Evolutionary conservation across 1,139 yeast genomes (phyloP).

Genomic region (Taphrina pruni): DNA sequence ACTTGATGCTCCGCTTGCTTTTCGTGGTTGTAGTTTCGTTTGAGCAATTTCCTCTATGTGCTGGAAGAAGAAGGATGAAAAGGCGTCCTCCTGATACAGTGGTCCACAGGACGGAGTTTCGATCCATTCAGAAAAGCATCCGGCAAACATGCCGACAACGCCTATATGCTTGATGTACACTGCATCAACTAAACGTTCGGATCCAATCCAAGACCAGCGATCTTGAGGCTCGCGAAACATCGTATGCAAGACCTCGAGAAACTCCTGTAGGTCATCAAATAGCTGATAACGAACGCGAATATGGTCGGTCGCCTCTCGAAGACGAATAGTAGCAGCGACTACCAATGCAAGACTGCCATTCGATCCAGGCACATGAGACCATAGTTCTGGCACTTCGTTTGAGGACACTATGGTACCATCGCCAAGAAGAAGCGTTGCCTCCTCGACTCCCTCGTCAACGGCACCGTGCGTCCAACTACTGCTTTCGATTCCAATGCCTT

Average conservation of each 20-base stretch:
- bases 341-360: conserved; percentile 27
- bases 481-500: conserved; percentile 35
- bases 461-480: conserved; percentile 29
- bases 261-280: not conserved
- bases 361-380: conserved; percentile 25
- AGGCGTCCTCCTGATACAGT: conserved; percentile 11
- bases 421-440: conserved; percentile 28
- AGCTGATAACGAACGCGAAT: conserved; percentile 9
- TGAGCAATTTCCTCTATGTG: conserved; percentile 17
- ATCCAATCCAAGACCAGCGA: conserved; percentile 16
- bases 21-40: too few relatives aligned
- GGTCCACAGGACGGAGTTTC: not conserved
- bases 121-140: not conserved
- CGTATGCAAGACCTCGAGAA: not conserved
- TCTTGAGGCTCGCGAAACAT: not conserved
- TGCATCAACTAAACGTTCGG: conserved; percentile 18
- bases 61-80: conserved; percentile 23
- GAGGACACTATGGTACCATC: conserved; percentile 14
- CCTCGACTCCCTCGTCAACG: conserved; percentile 11
- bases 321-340: conserved; percentile 15
- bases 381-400: conserved; percentile 16
- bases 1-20: not conserved
- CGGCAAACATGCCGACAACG: conserved; percentile 25
- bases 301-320: not conserved
- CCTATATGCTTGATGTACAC: conserved; percentile 5